Percentiles rank a stretch among this genome's conserved stretches.
phyloP scores from a whole-genome alignment of 1,284 basidiomycete species.

The Leccinum subfulvum region DNA sequence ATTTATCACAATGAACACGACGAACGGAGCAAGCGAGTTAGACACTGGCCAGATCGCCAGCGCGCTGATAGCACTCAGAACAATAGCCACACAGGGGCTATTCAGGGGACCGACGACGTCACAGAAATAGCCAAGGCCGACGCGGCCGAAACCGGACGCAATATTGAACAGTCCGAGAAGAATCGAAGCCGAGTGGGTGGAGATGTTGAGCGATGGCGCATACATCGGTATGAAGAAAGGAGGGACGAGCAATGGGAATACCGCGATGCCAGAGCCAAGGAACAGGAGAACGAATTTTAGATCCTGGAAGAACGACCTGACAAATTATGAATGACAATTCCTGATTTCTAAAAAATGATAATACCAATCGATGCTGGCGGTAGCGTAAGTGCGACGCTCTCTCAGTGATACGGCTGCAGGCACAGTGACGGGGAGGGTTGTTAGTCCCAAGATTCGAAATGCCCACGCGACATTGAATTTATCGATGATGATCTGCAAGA shows the following conservation, averaged over 20 bases:
- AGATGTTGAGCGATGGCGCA: slow-evolving; percentile 31
- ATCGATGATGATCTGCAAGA: slow-evolving; percentile 31
- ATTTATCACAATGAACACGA: slow-evolving; percentile 32
- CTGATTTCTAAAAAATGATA: neutral
- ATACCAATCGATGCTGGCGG: slow-evolving; percentile 23
- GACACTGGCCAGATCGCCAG: slow-evolving; percentile 38
- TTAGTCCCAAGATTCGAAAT: slow-evolving; percentile 35
- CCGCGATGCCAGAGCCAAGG: slow-evolving; percentile 37
- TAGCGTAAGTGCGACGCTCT: slow-evolving; percentile 26
- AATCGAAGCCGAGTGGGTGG: slow-evolving; percentile 24
- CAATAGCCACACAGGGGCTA: slow-evolving; percentile 27
- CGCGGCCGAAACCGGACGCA: slow-evolving; percentile 33
- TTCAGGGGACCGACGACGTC: slow-evolving; percentile 34
- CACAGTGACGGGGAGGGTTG: slow-evolving; percentile 29
- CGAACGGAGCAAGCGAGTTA: slow-evolving; percentile 30
- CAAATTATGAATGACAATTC: neutral
- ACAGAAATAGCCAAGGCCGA: slow-evolving; percentile 30
- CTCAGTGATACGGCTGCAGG: slow-evolving; percentile 33
- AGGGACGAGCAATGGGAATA: slow-evolving; percentile 37
- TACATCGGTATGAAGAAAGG: slow-evolving; percentile 39
- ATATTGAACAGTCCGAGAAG: slow-evolving; percentile 36
- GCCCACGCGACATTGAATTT: slow-evolving; percentile 34
- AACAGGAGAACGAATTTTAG: slow-evolving; percentile 33
- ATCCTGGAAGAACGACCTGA: slow-evolving; percentile 35
- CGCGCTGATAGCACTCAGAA: slow-evolving; percentile 32